phyloP scores from a whole-genome alignment of 2,329 filamentous ascomycete species.

The Cercospora janseana region DNA sequence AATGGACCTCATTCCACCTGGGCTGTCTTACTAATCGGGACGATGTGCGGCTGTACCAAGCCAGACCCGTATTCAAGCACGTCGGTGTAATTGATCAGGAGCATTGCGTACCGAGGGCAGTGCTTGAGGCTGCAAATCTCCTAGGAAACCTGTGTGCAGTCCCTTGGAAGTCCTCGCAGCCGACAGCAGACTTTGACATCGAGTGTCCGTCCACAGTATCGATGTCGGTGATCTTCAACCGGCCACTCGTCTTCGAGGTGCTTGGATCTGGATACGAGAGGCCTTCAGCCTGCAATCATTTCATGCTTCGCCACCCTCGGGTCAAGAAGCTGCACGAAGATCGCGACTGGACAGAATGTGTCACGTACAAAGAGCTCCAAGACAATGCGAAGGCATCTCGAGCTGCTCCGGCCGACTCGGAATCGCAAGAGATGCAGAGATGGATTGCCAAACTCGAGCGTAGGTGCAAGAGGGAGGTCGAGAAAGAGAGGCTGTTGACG shows the following conservation, averaged over 20 bases:
- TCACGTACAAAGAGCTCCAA: conserved; percentile 70
- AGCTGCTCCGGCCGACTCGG: conserved; percentile 50
- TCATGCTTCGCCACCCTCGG: conserved; percentile 72
- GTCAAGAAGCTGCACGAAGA: conserved; percentile 77
- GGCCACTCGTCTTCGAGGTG: conserved; percentile 75
- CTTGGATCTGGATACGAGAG: conserved; percentile 78
- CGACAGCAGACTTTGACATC: conserved; percentile 28
- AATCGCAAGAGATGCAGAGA: conserved; percentile 59
- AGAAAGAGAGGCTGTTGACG: conserved; percentile 27
- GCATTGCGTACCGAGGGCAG: conserved; percentile 47
- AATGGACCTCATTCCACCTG: conserved; percentile 79
- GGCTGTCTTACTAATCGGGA: conserved; percentile 71
- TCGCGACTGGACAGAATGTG: conserved; percentile 64
- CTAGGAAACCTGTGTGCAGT: conserved; percentile 42
- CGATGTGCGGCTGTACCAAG: conserved; percentile 52
- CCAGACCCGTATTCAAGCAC: conserved; percentile 62
- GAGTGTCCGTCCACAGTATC: conserved; percentile 22
- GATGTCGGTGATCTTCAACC: conserved; percentile 59
- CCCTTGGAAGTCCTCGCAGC: conserved; percentile 28
- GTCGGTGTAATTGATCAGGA: conserved; percentile 55
- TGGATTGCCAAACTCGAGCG: conserved; percentile 63
- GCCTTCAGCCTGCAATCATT: conserved; percentile 65
- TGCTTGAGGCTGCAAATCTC: conserved; percentile 46
- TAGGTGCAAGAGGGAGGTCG: conserved; percentile 32
- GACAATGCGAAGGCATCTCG: conserved; percentile 60